phyloP scores from a whole-genome alignment of 2,329 filamentous ascomycete species.

The Clonostachys sp. region DNA sequence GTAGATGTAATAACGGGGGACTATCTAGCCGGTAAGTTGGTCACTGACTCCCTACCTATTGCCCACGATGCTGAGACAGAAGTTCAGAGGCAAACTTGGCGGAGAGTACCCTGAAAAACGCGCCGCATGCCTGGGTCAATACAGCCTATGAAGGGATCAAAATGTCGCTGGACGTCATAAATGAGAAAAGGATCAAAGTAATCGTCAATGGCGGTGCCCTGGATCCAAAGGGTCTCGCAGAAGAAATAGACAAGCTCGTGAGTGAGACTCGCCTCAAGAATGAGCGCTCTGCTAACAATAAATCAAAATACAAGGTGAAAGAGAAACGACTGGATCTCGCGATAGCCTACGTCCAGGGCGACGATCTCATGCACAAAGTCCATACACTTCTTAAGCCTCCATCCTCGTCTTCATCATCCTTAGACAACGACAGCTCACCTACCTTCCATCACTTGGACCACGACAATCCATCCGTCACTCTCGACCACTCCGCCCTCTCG shows the following conservation, averaged over 20 bases:
- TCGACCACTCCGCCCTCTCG: conserved; percentile 7
- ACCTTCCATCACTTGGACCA: conserved; percentile 14
- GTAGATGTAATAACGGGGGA: conserved; percentile 49
- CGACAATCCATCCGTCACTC: conserved; percentile 9
- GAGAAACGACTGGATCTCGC: conserved; percentile 18
- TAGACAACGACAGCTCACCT: neutral
- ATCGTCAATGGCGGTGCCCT: conserved; percentile 52
- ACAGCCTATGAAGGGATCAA: conserved; percentile 13
- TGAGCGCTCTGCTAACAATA: neutral
- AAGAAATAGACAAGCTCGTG: conserved; percentile 16
- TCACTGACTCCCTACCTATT: neutral
- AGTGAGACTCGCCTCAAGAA: conserved; percentile 17
- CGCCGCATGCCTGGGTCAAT: conserved; percentile 9
- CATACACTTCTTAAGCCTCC: neutral
- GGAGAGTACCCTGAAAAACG: conserved; percentile 8
- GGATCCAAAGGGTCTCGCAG: conserved; percentile 45
- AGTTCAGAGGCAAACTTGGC: conserved; percentile 17
- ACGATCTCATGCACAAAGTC: conserved; percentile 21
- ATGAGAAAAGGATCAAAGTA: conserved; percentile 44
- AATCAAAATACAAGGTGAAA: conserved; percentile 9
- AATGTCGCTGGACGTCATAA: conserved; percentile 21
- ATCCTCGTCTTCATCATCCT: neutral
- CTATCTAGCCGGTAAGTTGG: conserved; percentile 35
- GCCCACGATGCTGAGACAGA: conserved; percentile 11
- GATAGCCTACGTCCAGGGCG: conserved; percentile 30